Evolutionary conservation across 306 rosid genomes (phyloP).

Genomic region (Morella rubra): DNA sequence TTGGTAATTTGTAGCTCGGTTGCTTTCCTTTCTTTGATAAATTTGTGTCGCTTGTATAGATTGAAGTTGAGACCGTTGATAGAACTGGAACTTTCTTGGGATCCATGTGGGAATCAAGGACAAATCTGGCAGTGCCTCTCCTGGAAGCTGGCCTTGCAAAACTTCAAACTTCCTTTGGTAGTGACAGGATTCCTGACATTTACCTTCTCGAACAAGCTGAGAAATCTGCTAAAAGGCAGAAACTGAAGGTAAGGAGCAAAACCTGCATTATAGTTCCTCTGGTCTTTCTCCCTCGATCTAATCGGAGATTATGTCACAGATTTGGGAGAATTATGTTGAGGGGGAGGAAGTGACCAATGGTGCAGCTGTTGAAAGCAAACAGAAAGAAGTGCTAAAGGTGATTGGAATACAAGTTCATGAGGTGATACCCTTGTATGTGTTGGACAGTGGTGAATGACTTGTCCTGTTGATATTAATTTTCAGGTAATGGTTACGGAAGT

Average conservation of each 20-base stretch:
- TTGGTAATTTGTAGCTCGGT: conserved; percentile 10
- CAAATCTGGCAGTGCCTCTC: conserved; percentile 66
- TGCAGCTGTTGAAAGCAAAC: conserved; percentile 66
- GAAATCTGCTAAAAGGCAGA: conserved; percentile 72
- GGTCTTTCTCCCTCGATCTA: conserved; percentile 27
- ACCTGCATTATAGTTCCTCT: background rate
- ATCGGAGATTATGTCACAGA: conserved; percentile 51
- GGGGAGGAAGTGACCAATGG: conserved; percentile 88
- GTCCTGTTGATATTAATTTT: conserved; percentile 21
- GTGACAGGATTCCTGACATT: conserved; percentile 85
- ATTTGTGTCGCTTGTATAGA: conserved; percentile 38
- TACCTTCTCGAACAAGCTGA: conserved; percentile 85
- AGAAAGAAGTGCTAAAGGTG: conserved; percentile 96
- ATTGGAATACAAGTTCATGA: conserved; percentile 20
- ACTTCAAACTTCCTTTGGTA: conserved; percentile 80
- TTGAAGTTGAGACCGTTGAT: conserved; percentile 95
- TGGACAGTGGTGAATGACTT: conserved; percentile 29
- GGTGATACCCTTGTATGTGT: conserved; percentile 16
- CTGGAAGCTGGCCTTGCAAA: conserved; percentile 96
- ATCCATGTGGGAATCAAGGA: conserved; percentile 87
- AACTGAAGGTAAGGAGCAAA: conserved; percentile 71
- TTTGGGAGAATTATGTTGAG: conserved; percentile 95
- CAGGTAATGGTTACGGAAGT: conserved; percentile 87
- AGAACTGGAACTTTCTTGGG: conserved; percentile 96
- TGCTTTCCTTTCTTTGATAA: conserved; percentile 15